Conservation (phyloP, 2,329 filamentous ascomycete genomes). For the Trichoderma gracile region DNA sequence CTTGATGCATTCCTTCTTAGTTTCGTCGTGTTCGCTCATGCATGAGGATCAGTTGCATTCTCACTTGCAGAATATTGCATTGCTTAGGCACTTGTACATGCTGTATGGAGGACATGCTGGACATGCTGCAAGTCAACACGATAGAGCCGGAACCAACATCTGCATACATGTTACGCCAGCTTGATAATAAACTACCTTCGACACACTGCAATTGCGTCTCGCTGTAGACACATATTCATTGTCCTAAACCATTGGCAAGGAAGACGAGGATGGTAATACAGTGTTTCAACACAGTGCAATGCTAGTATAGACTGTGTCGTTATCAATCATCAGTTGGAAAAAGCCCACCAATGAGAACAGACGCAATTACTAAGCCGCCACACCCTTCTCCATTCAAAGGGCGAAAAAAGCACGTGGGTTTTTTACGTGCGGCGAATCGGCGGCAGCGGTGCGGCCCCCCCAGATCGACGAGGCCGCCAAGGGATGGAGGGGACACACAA, state of each 20-base stretch:
- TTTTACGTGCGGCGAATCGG: slow-evolving; percentile 13
- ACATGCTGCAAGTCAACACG: too few relatives aligned
- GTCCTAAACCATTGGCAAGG: background rate
- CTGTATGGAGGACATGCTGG: background rate
- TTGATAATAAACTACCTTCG: too few relatives aligned
- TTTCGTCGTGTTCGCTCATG: too few relatives aligned
- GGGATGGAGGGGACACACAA: background rate
- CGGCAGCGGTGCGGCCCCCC: slow-evolving; percentile 9
- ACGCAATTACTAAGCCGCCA: background rate
- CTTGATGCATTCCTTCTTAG: background rate
- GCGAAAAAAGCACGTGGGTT: slow-evolving; percentile 16
- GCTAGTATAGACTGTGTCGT: background rate
- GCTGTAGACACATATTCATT: too few relatives aligned
- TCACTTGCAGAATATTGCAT: too few relatives aligned
- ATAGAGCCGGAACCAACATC: too few relatives aligned
- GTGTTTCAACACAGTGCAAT: background rate
- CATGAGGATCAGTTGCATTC: too few relatives aligned
- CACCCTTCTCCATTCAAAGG: background rate
- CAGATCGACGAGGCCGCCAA: slow-evolving; percentile 14
- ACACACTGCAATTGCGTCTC: too few relatives aligned
- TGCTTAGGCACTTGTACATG: background rate
- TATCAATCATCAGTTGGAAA: background rate
- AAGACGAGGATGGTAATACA: too few relatives aligned
- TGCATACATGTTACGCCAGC: too few relatives aligned
- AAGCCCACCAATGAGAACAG: background rate